Percentiles rank a stretch among this genome's conserved stretches.
Conservation (phyloP, 768 basidiomycete genomes). For the Hericium erinaceus region DNA sequence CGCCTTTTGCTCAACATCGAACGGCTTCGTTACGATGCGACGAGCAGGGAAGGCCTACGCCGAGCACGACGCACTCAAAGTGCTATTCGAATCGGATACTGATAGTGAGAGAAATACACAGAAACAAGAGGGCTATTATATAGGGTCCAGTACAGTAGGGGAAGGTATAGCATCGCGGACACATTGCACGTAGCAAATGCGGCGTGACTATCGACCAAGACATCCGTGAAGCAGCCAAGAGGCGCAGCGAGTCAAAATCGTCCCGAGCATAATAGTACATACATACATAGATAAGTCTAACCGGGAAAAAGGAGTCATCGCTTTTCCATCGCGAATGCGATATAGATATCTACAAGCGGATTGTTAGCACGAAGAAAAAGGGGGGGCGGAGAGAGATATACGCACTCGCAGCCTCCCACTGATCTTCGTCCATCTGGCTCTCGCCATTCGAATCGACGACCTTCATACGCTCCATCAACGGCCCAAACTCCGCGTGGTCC, state of each 20-base stretch:
- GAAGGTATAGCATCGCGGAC: neutral
- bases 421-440: slow-evolving; percentile 88
- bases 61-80: neutral
- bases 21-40: no score
- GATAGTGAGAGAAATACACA: neutral
- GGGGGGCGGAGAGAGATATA: slow-evolving; percentile 14
- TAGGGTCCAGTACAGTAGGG: neutral
- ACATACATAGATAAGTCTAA: no score
- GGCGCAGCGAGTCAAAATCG: no score
- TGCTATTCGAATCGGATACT: neutral
- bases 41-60: neutral
- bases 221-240: no score
- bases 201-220: no score
- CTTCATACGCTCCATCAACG: slow-evolving; percentile 83
- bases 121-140: neutral
- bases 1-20: no score
- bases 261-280: no score
- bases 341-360: slow-evolving; percentile 69
- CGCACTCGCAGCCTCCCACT: slow-evolving; percentile 99
- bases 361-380: neutral
- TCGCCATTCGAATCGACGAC: slow-evolving; percentile 81
- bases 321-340: slow-evolving; percentile 89
- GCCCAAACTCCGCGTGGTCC: slow-evolving; percentile 69
- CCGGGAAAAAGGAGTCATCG: slow-evolving; percentile 16
- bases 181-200: no score